Conservation (phyloP, 2,329 filamentous ascomycete genomes). For the Aspergillus terreus region DNA sequence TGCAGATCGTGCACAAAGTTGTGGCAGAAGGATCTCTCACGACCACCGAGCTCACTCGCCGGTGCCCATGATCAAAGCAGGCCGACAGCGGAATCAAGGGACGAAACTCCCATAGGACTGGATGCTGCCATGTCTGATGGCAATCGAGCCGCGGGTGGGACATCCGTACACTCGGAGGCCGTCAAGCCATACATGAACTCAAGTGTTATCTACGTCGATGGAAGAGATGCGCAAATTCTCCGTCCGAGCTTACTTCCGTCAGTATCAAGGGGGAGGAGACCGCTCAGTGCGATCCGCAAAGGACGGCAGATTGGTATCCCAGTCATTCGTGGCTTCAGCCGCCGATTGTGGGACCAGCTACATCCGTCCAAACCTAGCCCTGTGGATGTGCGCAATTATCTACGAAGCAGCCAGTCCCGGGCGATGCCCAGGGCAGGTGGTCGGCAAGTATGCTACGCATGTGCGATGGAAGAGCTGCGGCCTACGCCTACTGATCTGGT, state of each 20-base stretch:
- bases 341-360: slow-evolving; percentile 68
- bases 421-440: slow-evolving; percentile 21
- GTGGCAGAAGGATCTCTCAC: slow-evolving; percentile 62
- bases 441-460: slow-evolving; percentile 47
- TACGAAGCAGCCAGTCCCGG: slow-evolving; percentile 36
- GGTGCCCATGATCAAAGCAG: slow-evolving; percentile 37
- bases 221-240: slow-evolving; percentile 72
- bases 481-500: slow-evolving; percentile 81
- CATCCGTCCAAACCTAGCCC: slow-evolving; percentile 53
- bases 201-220: slow-evolving; percentile 83
- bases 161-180: slow-evolving; percentile 40
- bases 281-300: slow-evolving; percentile 79
- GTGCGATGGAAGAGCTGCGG: slow-evolving; percentile 59
- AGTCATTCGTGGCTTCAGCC: slow-evolving; percentile 86
- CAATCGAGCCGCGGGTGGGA: slow-evolving; percentile 41
- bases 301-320: slow-evolving; percentile 77
- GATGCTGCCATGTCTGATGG: slow-evolving; percentile 25
- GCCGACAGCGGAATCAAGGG: slow-evolving; percentile 18
- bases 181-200: slow-evolving; percentile 65
- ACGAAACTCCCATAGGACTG: slow-evolving; percentile 5
- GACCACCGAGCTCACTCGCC: slow-evolving; percentile 31
- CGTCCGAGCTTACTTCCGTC: slow-evolving; percentile 84
- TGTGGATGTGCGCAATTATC: slow-evolving; percentile 40
- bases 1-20: slow-evolving; percentile 81
- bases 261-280: slow-evolving; percentile 75